phyloP scores from a whole-genome alignment of 2,329 filamentous ascomycete species.

The Monosporascus sp. region DNA sequence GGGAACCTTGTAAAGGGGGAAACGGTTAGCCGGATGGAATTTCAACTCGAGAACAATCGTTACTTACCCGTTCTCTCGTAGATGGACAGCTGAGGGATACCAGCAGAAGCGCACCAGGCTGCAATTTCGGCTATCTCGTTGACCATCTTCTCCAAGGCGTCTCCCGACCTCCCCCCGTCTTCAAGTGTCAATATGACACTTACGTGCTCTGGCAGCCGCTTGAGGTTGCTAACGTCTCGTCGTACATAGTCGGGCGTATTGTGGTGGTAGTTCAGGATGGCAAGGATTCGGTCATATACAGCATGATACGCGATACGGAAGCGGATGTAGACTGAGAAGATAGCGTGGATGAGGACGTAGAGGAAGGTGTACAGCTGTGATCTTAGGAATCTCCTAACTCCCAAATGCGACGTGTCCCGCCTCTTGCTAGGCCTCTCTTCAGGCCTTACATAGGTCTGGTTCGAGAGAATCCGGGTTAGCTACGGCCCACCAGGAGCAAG shows the following conservation, averaged over 20 bases:
- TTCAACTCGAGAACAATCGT: background rate
- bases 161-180: slow-evolving; percentile 60
- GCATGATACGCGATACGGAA: slow-evolving; percentile 74
- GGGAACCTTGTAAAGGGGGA: slow-evolving; percentile 54
- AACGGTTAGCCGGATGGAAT: slow-evolving; percentile 9
- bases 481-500: background rate
- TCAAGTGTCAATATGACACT: slow-evolving; percentile 79
- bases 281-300: slow-evolving; percentile 70
- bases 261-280: slow-evolving; percentile 90
- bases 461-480: slow-evolving; percentile 12
- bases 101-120: slow-evolving; percentile 87
- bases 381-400: slow-evolving; percentile 56
- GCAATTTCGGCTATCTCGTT: slow-evolving; percentile 88
- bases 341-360: slow-evolving; percentile 66
- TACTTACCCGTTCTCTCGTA: slow-evolving; percentile 86
- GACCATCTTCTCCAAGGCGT: slow-evolving; percentile 76
- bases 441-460: slow-evolving; percentile 22
- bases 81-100: slow-evolving; percentile 80
- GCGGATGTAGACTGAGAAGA: slow-evolving; percentile 87
- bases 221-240: slow-evolving; percentile 73
- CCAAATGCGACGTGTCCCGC: slow-evolving; percentile 39
- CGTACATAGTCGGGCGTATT: slow-evolving; percentile 89
- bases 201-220: slow-evolving; percentile 74
- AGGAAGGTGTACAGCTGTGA: slow-evolving; percentile 60
- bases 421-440: slow-evolving; percentile 23